Evolutionary conservation across 78 protist species (phyloP), one percentile per base, ranked within the genome.

Genomic region (Cavenderia fasciculata): DNA sequence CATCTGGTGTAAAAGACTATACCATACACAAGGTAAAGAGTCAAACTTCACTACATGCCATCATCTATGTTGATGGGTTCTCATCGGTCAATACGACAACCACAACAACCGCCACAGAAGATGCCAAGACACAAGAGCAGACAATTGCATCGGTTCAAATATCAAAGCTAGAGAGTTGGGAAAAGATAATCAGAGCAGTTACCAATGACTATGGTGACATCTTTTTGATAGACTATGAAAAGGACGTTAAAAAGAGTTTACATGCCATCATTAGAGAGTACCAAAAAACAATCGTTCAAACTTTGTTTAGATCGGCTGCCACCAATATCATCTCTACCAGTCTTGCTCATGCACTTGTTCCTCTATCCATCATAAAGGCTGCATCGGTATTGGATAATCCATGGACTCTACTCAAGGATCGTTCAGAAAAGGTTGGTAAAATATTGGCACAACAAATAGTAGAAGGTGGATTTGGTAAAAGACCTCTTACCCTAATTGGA

Each of bases 201-300:
- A 79, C 88, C 4, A 76, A 79, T 36, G 88, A 79, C 23, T 79
- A 66, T 52, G 88, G 88, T 29, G 88, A 79, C n/a, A 65, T 79
- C n/a, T 79, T 79, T 25, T 21, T 79, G 4, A 29, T 79, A 12
- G 88, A 79, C 31, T 79, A 59, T 43, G 88, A 79, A 41, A 62
- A 66, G 23, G 66, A 79, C 16, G 38, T 57, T 5, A 79, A 63
- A 31, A 31, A 51, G 27, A 79, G 66, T 49, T 40, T 79, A 27
- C 69, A 79, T 19, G 16, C 47, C 2, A 65, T 79, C 10, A 44
- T 79, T 12, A n/a, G 57, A 1, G 76, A 79, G n/a, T 79, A 79
- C 41, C 88, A 79, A 54, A 73, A 73, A 2, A 66, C 65, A 1
- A 41, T 79, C 5, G 76, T 66, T 12, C 76, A 65, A 36, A 57